These are phyloP conservation scores for Oemleria cerasiformis DNA, from an alignment of 306 rosid genomes.

Conservation along the genomic window DNA sequence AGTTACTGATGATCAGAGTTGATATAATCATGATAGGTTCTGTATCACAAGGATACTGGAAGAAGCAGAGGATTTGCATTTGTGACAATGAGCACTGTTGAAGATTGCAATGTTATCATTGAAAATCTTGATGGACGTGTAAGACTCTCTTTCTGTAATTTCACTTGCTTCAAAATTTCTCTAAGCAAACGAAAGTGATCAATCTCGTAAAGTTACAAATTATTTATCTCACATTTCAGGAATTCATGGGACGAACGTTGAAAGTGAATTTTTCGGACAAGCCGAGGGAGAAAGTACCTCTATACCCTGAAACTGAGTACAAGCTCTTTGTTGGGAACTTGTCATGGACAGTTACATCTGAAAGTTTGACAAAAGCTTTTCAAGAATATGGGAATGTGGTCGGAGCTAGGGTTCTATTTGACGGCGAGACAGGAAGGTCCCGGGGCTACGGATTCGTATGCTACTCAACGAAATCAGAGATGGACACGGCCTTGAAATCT, in stretches of 20 bases:
- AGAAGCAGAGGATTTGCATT: slow-evolving; percentile 96
- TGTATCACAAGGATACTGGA: slow-evolving; percentile 72
- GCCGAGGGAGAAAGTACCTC: slow-evolving; percentile 73
- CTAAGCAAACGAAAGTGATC: too few relatives aligned
- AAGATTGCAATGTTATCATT: slow-evolving; percentile 67
- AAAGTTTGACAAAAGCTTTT: slow-evolving; percentile 63
- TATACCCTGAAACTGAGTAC: slow-evolving; percentile 81
- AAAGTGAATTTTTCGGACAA: slow-evolving; percentile 86
- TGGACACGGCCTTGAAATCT: slow-evolving; percentile 76
- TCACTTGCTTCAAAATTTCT: background rate
- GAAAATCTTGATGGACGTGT: slow-evolving; percentile 81
- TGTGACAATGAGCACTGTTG: slow-evolving; percentile 79
- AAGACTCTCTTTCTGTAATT: slow-evolving; percentile 29
- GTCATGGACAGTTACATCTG: slow-evolving; percentile 87
- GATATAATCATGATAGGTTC: slow-evolving; percentile 50
- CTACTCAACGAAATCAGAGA: slow-evolving; percentile 64
- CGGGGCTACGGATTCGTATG: slow-evolving; percentile 91
- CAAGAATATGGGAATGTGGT: slow-evolving; percentile 83
- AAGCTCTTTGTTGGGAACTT: slow-evolving; percentile 88
- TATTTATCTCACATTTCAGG: slow-evolving; percentile 39
- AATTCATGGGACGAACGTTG: slow-evolving; percentile 71
- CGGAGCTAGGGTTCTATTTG: slow-evolving; percentile 83
- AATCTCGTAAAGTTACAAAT: too few relatives aligned
- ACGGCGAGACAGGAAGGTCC: slow-evolving; percentile 84
- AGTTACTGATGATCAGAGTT: background rate